Evolutionary conservation across 768 basidiomycete genomes (phyloP), one percentile per base, ranked within the genome.

Genomic region (Boletus sp.): DNA sequence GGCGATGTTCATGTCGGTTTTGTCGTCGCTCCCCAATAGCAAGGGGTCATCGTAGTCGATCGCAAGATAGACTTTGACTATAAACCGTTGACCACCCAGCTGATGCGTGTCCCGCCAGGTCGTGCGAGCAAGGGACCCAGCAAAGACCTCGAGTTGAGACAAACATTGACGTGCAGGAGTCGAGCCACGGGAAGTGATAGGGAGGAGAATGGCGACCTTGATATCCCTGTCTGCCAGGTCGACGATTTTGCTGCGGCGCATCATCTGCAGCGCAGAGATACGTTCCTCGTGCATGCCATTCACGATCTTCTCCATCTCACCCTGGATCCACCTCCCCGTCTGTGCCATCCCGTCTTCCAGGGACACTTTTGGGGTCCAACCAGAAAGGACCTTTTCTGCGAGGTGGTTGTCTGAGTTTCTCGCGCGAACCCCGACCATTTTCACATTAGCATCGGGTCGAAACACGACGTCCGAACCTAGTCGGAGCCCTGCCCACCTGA

Each of bases 191-290:
- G 83, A 84, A 1, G 83, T 84, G 59, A 85, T 75, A 2, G 83
- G 83, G 8, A 85, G 75, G 3, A 84, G 71, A 39, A 84, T 71
- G 2, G 78, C 83, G 58, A 83, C 81, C 7, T 66, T 74, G 48
- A 73, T 68, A 2, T 64, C 64, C 23, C 67, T 63, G 0, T 64
- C 52, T 7, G 64, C 57, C 8, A 83, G 67, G 42, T 74, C 51
- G 27, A 82, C 54, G 9, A 81, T 43, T 41, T 71, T 55, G 57
- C 81, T 82, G 35, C 37, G 42, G 17, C 64, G 62, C 39, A 75
- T 62, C 10, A 19, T 53, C 19, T 57, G 50, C 35, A 77, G 56
- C 35, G 56, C 41, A 2, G 57, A 33, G 7, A 14, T 17, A 17
- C 64, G 61, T 32, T 55, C 58, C 5, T 34, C 45, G 23, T 45